A percentile compares a stretch with the other conserved stretches of the same genome.
Conservation (phyloP, 1,284 basidiomycete genomes). For the Sporisorium graminicola region DNA sequence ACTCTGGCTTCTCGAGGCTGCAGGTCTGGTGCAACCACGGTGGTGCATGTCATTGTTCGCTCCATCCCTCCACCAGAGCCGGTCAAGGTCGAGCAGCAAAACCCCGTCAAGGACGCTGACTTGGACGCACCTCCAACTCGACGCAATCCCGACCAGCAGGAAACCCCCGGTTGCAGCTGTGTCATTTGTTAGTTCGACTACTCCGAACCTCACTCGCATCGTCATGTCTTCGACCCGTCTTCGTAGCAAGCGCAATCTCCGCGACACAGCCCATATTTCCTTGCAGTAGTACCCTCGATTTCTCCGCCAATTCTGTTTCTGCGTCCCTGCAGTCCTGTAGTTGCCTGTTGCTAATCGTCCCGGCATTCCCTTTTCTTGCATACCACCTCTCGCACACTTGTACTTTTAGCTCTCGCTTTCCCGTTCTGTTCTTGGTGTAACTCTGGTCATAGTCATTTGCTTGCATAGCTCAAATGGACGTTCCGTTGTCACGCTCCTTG, state of each 20-base stretch:
- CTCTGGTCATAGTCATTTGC: no score
- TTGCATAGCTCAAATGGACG: background rate
- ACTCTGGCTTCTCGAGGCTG: slow-evolving; percentile 39
- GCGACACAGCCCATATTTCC: background rate
- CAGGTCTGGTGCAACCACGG: slow-evolving; percentile 35
- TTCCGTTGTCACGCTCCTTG: background rate
- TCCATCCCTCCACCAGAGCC: slow-evolving; percentile 36
- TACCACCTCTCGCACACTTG: background rate
- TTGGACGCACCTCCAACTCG: background rate
- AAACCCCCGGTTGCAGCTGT: slow-evolving; percentile 41
- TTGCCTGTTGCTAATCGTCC: background rate
- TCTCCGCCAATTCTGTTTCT: background rate
- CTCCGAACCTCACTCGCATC: background rate
- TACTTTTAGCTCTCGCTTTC: background rate
- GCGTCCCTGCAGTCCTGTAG: background rate
- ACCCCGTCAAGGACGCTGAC: slow-evolving; percentile 13
- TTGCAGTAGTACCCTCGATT: background rate
- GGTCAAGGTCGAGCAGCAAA: slow-evolving; percentile 29
- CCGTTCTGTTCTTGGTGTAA: background rate
- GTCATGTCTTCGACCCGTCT: background rate
- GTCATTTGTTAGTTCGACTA: slow-evolving; percentile 27
- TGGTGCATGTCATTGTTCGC: slow-evolving; percentile 40
- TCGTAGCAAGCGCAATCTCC: background rate
- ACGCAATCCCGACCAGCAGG: slow-evolving; percentile 14
- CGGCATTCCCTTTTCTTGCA: background rate